phyloP scores from a whole-genome alignment of 352 stramenopile species.

The Globisporangium camurandrum region DNA sequence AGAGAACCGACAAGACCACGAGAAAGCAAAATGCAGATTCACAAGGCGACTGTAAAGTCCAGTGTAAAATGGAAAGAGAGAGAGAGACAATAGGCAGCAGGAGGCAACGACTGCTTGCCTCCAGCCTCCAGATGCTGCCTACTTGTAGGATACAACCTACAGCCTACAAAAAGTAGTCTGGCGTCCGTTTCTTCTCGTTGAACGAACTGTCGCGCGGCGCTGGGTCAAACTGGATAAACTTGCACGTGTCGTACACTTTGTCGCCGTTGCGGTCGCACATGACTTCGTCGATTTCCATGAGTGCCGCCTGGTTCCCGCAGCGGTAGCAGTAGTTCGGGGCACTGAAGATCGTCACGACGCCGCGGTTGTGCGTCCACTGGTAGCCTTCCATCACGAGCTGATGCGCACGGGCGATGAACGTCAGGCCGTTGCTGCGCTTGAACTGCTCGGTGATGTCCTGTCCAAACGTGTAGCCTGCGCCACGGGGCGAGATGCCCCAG shows the following conservation, averaged over 20 bases:
- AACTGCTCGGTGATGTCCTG: slow-evolving; percentile 88
- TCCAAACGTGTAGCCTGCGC: slow-evolving; percentile 83
- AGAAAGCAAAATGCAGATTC: too few relatives aligned
- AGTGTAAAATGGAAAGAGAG: too few relatives aligned
- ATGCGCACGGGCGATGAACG: slow-evolving; percentile 81
- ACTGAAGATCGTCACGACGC: slow-evolving; percentile 90
- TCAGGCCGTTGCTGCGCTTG: slow-evolving; percentile 85
- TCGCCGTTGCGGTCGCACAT: slow-evolving; percentile 82
- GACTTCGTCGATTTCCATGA: slow-evolving; percentile 93
- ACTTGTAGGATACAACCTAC: too few relatives aligned
- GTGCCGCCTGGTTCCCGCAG: slow-evolving; percentile 93
- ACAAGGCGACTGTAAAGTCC: too few relatives aligned
- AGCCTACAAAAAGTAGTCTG: slow-evolving; percentile 91
- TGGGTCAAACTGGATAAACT: slow-evolving; percentile 90
- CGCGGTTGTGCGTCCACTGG: slow-evolving; percentile 89
- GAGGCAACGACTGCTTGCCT: not conserved
- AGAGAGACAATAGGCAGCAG: not conserved
- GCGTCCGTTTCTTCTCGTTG: slow-evolving; percentile 89
- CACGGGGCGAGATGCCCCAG: slow-evolving; percentile 83
- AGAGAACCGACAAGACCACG: not conserved
- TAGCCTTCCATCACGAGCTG: slow-evolving; percentile 94
- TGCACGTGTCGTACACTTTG: slow-evolving; percentile 90
- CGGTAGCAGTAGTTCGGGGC: slow-evolving; percentile 94
- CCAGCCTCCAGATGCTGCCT: too few relatives aligned
- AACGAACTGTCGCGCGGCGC: slow-evolving; percentile 87